These are phyloP conservation scores for Tetragonia tetragonoides DNA, from an alignment of 148 eudicot genomes.

Conservation along the genomic window DNA sequence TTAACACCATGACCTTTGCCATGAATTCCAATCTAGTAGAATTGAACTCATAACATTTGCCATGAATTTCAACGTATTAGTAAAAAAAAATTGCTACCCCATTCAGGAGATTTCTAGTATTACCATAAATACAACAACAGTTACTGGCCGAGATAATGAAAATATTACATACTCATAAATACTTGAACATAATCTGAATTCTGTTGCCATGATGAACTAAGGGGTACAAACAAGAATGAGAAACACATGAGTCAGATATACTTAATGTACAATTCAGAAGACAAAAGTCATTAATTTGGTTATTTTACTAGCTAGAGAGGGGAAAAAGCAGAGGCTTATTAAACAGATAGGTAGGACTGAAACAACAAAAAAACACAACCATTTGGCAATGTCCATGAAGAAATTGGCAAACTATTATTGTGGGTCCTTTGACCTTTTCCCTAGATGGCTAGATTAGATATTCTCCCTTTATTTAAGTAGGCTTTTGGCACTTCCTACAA, in stretches of 20 bases:
- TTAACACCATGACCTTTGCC: too few species aligned
- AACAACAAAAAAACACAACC: constrained; percentile 18
- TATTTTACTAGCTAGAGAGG: background rate
- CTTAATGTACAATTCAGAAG: background rate
- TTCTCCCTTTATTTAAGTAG: background rate
- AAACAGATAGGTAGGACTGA: background rate
- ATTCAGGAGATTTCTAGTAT: too few species aligned
- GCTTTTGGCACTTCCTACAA: background rate
- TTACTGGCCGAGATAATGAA: background rate
- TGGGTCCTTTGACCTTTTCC: constrained; percentile 10
- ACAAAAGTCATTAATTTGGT: background rate
- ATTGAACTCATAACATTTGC: too few species aligned
- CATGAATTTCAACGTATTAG: too few species aligned
- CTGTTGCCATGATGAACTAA: background rate
- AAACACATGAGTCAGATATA: background rate
- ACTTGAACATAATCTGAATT: background rate
- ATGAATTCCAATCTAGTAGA: too few species aligned
- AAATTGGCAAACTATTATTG: constrained; percentile 8
- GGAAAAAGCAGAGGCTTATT: background rate
- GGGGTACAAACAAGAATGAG: background rate
- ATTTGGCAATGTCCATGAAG: constrained; percentile 7
- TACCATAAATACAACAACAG: background rate
- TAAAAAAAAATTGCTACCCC: too few species aligned
- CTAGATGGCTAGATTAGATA: background rate
- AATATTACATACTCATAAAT: background rate